Evolutionary conservation across 2,329 filamentous ascomycete species (phyloP).

Genomic region (Metarhizium brunneum): DNA sequence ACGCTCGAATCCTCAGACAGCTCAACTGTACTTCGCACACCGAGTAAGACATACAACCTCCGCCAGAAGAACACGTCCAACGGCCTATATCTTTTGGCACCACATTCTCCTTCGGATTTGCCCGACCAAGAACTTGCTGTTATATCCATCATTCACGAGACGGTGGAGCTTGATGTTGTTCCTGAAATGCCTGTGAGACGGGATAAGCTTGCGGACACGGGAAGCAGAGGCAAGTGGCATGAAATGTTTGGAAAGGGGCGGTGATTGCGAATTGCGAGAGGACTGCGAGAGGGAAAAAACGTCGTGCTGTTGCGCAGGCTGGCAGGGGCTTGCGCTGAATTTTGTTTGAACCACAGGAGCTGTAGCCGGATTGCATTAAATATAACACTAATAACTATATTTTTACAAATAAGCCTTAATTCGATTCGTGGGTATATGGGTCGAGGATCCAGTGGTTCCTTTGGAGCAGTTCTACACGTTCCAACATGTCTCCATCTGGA

Average conservation of each 20-base stretch:
- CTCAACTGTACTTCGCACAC: constrained; percentile 41
- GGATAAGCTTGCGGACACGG: constrained; percentile 18
- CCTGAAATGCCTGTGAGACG: constrained; percentile 20
- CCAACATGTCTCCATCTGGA: background rate
- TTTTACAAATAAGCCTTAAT: background rate
- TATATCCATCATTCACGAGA: constrained; percentile 51
- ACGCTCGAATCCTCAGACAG: constrained; percentile 39
- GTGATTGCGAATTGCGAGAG: constrained; percentile 12
- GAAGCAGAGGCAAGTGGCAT: constrained; percentile 47
- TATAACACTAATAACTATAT: background rate
- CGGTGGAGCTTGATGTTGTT: constrained; percentile 47
- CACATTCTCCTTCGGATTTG: constrained; percentile 11
- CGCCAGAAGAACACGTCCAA: constrained; percentile 62
- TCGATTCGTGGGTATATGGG: background rate
- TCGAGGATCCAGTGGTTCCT: background rate
- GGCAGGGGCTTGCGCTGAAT: background rate
- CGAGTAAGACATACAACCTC: constrained; percentile 45
- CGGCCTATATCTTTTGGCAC: constrained; percentile 47
- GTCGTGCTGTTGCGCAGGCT: background rate
- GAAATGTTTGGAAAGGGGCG: constrained; percentile 43
- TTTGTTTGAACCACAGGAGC: background rate
- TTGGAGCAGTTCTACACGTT: background rate
- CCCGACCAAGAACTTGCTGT: constrained; percentile 31
- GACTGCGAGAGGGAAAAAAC: no score
- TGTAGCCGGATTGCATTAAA: background rate